Conservation (phyloP, 2,329 filamentous ascomycete species). For the Whalleya microplaca region DNA sequence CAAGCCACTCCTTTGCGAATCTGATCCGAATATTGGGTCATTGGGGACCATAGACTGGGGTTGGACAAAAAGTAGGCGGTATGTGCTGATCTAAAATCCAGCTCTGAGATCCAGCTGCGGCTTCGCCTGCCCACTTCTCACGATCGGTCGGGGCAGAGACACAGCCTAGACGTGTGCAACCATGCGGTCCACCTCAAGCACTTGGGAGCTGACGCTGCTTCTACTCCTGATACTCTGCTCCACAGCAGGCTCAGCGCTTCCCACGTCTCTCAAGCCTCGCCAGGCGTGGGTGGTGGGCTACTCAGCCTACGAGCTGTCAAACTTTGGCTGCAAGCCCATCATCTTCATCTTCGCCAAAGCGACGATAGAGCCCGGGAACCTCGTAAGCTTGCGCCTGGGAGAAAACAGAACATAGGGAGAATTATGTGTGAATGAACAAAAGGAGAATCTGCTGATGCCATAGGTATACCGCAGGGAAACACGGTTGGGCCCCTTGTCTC, state of each 20-base stretch:
- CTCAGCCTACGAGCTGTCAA: constrained; percentile 30
- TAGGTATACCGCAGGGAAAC: constrained; percentile 17
- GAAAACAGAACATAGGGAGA: background rate
- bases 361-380: constrained; percentile 34
- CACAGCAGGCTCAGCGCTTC: constrained; percentile 14
- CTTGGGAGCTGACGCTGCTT: constrained; percentile 1
- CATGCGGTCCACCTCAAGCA: background rate
- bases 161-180: background rate
- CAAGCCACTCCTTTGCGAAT: constrained; percentile 9
- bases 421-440: background rate
- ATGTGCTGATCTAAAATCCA: constrained; percentile 5
- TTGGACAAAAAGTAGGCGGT: too few relatives aligned
- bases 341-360: constrained; percentile 37
- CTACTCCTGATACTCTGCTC: constrained; percentile 8
- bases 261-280: constrained; percentile 18
- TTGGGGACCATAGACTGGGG: too few relatives aligned
- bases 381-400: constrained; percentile 19
- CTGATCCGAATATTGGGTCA: constrained; percentile 8
- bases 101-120: constrained; percentile 11
- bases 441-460: background rate
- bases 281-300: constrained; percentile 33
- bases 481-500: constrained; percentile 34
- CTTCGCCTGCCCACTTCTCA: background rate
- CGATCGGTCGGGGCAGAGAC: constrained; percentile 1
- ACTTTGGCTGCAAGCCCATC: constrained; percentile 32